Evolutionary conservation across 139 green algal genomes (phyloP).

Genomic region (Closterium sp.): DNA sequence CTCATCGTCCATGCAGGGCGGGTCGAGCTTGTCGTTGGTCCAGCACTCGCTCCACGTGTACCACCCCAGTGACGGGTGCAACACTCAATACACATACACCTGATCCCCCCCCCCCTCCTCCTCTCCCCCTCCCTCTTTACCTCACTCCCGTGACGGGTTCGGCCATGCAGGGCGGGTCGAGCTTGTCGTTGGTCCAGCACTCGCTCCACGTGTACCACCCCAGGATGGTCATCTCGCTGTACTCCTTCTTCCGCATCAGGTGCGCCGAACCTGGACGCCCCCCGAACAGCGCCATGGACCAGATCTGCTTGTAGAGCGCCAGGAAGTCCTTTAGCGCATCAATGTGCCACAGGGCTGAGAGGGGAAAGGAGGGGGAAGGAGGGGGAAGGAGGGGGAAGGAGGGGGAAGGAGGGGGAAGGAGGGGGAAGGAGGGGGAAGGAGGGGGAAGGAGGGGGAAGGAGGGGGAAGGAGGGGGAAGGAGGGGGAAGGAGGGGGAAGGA

Average conservation of each 20-base stretch:
- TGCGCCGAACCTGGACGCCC: not conserved
- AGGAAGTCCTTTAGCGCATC: slow-evolving; percentile 18
- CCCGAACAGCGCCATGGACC: slow-evolving; percentile 16
- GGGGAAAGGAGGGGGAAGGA: not conserved
- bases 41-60: slow-evolving; percentile 27
- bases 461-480: too few species aligned
- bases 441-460: not conserved
- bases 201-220: slow-evolving; percentile 29
- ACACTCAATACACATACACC: too few species aligned
- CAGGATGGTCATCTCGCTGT: slow-evolving; percentile 9
- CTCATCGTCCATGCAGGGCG: slow-evolving; percentile 19
- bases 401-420: not conserved
- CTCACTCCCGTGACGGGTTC: slow-evolving; percentile 8
- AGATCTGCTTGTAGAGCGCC: not conserved
- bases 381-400: not conserved
- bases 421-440: not conserved
- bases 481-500: too few species aligned
- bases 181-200: slow-evolving; percentile 6
- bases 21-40: not conserved
- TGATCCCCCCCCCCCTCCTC: too few species aligned
- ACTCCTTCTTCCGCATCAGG: slow-evolving; percentile 7
- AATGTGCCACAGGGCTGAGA: slow-evolving; percentile 13
- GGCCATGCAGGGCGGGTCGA: slow-evolving; percentile 27
- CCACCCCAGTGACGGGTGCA: too few species aligned
- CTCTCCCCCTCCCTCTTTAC: not conserved